Evolutionary conservation across 257 asterid species (phyloP).

Genomic region (Penstemon eatonii): DNA sequence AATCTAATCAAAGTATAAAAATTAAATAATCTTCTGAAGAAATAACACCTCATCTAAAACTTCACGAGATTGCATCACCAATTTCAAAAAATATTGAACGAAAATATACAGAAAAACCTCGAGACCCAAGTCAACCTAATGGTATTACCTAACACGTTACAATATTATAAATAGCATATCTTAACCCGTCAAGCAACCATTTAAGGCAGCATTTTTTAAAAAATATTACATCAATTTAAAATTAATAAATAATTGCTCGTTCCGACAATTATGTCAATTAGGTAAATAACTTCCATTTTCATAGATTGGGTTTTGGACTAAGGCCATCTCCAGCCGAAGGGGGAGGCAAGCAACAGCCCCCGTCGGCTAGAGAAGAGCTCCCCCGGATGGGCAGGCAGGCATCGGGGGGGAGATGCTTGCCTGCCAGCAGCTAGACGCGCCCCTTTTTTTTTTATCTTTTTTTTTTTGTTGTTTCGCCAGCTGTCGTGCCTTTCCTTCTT

Average conservation of each 20-base stretch:
- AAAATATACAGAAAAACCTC: conserved; percentile 14
- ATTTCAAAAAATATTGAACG: neutral
- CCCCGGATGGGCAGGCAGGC: no score
- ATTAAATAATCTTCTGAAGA: conserved; percentile 23
- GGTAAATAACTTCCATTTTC: no score
- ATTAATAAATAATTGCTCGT: neutral
- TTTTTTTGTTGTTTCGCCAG: no score
- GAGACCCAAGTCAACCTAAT: conserved; percentile 42
- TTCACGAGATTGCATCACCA: conserved; percentile 31
- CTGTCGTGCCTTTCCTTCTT: no score
- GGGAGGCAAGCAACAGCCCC: no score
- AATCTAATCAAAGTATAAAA: conserved; percentile 5
- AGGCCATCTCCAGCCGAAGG: no score
- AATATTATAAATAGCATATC: conserved; percentile 25
- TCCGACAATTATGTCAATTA: no score
- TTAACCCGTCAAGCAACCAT: conserved; percentile 28
- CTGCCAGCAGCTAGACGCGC: no score
- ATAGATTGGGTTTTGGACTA: no score
- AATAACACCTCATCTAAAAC: conserved; percentile 16
- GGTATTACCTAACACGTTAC: conserved; percentile 32
- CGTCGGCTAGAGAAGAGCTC: no score
- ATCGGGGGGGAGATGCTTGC: no score
- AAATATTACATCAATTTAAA: conserved; percentile 7
- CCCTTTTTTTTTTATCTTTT: no score
- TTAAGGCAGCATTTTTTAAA: conserved; percentile 10